Base-by-base conservation (phyloP, 2,329 filamentous ascomycete species). In the Sarocladium brachiariae region DNA sequence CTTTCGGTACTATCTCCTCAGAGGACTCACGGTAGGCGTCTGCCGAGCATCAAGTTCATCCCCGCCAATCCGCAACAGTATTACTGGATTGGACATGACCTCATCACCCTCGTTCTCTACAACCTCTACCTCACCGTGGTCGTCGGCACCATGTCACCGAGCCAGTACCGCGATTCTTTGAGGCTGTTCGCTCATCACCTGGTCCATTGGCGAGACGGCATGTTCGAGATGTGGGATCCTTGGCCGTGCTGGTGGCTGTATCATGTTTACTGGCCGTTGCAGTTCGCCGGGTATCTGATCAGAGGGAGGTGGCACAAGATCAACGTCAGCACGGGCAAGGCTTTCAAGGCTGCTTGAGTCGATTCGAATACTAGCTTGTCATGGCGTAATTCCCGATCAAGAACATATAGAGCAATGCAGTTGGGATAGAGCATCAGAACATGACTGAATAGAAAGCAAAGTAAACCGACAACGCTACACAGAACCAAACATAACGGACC, bases 71-170 rank as follows among this genome's bases (percentile, higher is more conserved):
- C 62, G 50, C 55, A 50, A 37, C 56, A 58, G 11, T 68, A 72
- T 54, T 86, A 85, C 63, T 88, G 84, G 84, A 61, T 83, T n/a
- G 81, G 77, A 0, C 82, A 88, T 55, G 84, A 88, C 51, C 50
- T 87, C 0, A 67, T 83, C 1, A 69, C 72, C 1, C 64, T 74
- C 1, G 59, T 83, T 0, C 31, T 83, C 1, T 61, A 74, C 0
- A 80, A 62, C 0, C 24, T 77, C 0, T 53, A 78, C 0, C 56
- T 73, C 0, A 49, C 56, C 2, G 35, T 67, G 1, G 50, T 62
- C 16, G 11, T 51, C 1, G 51, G 58, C 1, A 59, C 65, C 1
- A 55, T 60, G 1, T 53, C 56, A 2, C 14, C 61, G 0, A 27
- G 51, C 0, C 53, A 65, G 1, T 25, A 67, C 2, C 2, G 61